phyloP scores from a whole-genome alignment of 306 rosid species.

The Dryas octopetala region DNA sequence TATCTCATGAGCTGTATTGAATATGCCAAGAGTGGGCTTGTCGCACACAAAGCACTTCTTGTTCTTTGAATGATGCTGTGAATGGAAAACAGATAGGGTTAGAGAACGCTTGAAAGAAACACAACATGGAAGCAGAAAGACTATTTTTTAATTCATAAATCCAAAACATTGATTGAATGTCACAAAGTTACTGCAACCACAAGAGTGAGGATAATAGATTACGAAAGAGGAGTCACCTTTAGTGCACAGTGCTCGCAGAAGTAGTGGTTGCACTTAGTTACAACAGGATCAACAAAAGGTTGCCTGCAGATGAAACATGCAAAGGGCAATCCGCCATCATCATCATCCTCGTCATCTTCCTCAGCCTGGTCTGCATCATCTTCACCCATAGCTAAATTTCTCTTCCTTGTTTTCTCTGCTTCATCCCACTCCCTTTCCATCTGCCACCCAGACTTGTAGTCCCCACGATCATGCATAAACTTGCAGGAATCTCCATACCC shows the following conservation, averaged over 20 bases:
- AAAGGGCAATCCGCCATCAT: constrained; percentile 59
- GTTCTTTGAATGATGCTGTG: constrained; percentile 71
- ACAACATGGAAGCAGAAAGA: background rate
- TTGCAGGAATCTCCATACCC: constrained; percentile 84
- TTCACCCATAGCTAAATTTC: constrained; percentile 59
- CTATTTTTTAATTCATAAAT: background rate
- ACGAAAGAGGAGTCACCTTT: constrained; percentile 46
- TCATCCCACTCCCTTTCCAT: constrained; percentile 94
- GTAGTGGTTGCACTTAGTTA: constrained; percentile 79
- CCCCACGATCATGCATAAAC: constrained; percentile 97
- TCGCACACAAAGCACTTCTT: constrained; percentile 87
- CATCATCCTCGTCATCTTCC: constrained; percentile 41
- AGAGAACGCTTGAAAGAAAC: background rate
- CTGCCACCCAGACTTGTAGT: constrained; percentile 92
- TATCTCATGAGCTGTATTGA: constrained; percentile 69
- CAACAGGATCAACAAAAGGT: constrained; percentile 81
- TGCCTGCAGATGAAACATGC: constrained; percentile 81
- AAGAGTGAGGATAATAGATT: background rate
- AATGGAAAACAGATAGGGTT: constrained; percentile 3
- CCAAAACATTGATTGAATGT: too few relatives aligned
- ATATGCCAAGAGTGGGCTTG: constrained; percentile 71
- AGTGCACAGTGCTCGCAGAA: constrained; percentile 87
- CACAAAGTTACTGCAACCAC: background rate
- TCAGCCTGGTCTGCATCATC: constrained; percentile 44
- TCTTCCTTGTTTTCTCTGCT: constrained; percentile 77